Percentiles rank a stretch among this genome's conserved stretches.
Conservation (phyloP, 805 yeast species). For the Wickerhamiella nectarea region DNA sequence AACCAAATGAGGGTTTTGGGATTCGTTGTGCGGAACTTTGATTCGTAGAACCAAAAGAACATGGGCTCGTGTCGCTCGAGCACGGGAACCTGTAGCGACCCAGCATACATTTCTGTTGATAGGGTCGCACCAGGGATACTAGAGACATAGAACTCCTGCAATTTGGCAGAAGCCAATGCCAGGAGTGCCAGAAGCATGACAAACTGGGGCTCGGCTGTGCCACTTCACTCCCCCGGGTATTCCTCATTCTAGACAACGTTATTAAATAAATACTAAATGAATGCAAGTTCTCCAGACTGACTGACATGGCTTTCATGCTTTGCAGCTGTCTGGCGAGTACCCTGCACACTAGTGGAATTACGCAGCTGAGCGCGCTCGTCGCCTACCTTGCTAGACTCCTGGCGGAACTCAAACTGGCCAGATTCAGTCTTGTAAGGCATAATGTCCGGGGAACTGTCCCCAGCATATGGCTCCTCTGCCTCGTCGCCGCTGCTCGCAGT, state of each 20-base stretch:
- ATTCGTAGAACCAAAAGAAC: conserved; percentile 63
- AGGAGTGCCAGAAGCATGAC: background rate
- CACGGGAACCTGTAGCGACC: conserved; percentile 46
- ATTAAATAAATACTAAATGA: conserved; percentile 17
- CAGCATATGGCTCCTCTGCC: conserved; percentile 17
- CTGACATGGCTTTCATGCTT: conserved; percentile 17
- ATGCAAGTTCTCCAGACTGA: conserved; percentile 24
- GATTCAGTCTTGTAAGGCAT: conserved; percentile 24
- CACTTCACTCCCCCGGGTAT: too few species aligned
- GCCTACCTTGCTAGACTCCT: conserved; percentile 10
- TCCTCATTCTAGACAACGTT: background rate
- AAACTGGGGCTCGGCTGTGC: too few species aligned
- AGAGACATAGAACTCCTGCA: conserved; percentile 19
- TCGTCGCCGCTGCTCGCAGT: conserved; percentile 24
- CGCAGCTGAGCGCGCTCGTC: conserved; percentile 9
- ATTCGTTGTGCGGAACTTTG: conserved; percentile 22
- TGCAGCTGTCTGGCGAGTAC: conserved; percentile 23
- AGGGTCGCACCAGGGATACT: conserved; percentile 20
- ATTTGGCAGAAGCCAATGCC: conserved; percentile 7
- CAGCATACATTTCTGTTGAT: conserved; percentile 34
- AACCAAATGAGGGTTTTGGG: conserved; percentile 53
- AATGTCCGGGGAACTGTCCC: conserved; percentile 17
- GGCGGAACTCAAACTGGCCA: conserved; percentile 25
- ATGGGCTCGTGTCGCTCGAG: conserved; percentile 39
- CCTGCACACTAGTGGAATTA: conserved; percentile 19